Conservation (phyloP, 345 rosid species). For the Pistacia integerrima region DNA sequence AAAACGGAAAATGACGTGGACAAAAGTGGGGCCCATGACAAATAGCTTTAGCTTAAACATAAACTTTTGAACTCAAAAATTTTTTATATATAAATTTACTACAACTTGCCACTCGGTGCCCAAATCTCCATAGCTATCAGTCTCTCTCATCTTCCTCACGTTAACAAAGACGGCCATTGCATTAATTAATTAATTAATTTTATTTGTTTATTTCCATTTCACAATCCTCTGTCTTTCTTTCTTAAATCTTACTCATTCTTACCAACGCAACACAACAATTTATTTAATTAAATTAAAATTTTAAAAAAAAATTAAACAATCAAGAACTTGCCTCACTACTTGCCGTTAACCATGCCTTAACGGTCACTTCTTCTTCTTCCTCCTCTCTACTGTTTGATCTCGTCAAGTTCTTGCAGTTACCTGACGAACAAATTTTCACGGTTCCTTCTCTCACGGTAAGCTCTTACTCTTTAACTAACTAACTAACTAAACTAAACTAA, state of each 20-base stretch:
- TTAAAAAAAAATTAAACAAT: too few relatives aligned
- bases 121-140: conserved; percentile 20
- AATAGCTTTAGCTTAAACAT: too few relatives aligned
- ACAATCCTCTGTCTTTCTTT: too few relatives aligned
- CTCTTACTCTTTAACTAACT: neutral
- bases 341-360: conserved; percentile 24
- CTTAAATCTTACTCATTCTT: too few relatives aligned
- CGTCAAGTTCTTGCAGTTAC: neutral
- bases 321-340: neutral
- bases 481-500: too few relatives aligned
- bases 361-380: conserved; percentile 38
- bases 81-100: neutral
- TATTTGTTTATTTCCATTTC: neutral
- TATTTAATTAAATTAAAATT: too few relatives aligned
- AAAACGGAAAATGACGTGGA: too few relatives aligned
- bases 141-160: neutral
- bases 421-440: neutral
- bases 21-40: too few relatives aligned
- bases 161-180: neutral
- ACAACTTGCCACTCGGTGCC: conserved; percentile 8
- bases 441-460: conserved; percentile 12
- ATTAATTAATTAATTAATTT: neutral
- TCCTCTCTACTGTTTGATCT: conserved; percentile 4
- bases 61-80: too few relatives aligned
- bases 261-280: too few relatives aligned